phyloP scores from a whole-genome alignment of 306 rosid genomes.

The Lathyrus sativus region DNA sequence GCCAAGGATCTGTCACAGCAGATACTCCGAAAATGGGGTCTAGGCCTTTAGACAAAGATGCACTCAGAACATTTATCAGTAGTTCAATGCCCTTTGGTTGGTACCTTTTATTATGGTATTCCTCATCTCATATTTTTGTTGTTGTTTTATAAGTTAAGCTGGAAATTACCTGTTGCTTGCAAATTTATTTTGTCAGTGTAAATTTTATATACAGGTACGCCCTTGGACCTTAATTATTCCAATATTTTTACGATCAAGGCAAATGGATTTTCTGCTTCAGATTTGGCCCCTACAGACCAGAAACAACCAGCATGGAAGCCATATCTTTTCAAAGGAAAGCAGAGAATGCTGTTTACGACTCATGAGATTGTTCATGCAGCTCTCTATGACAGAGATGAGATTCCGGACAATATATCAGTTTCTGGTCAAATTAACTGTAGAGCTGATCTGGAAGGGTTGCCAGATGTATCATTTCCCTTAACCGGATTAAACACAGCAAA shows the following conservation, averaged over 20 bases:
- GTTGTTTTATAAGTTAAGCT: conserved; percentile 35
- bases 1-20: conserved; percentile 57
- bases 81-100: conserved; percentile 98
- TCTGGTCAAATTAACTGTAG: conserved; percentile 93
- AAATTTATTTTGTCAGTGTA: conserved; percentile 33
- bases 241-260: conserved; percentile 68
- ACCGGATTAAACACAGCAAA: conserved; percentile 56
- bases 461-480: conserved; percentile 93
- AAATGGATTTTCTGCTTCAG: conserved; percentile 84
- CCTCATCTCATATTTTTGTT: conserved; percentile 47
- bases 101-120: conserved; percentile 78
- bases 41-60: conserved; percentile 83
- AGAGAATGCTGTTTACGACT: conserved; percentile 71
- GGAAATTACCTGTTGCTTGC: conserved; percentile 37
- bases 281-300: conserved; percentile 77
- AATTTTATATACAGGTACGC: conserved; percentile 64
- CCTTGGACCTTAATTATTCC: conserved; percentile 86
- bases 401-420: conserved; percentile 80
- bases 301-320: conserved; percentile 99
- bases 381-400: conserved; percentile 88
- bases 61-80: conserved; percentile 80
- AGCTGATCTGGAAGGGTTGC: conserved; percentile 91
- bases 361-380: conserved; percentile 87
- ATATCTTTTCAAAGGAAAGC: conserved; percentile 86
- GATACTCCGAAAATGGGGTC: conserved; percentile 70